Base-by-base conservation (phyloP, 2,329 filamentous ascomycete genomes). In the Aspergillus cejpii region DNA sequence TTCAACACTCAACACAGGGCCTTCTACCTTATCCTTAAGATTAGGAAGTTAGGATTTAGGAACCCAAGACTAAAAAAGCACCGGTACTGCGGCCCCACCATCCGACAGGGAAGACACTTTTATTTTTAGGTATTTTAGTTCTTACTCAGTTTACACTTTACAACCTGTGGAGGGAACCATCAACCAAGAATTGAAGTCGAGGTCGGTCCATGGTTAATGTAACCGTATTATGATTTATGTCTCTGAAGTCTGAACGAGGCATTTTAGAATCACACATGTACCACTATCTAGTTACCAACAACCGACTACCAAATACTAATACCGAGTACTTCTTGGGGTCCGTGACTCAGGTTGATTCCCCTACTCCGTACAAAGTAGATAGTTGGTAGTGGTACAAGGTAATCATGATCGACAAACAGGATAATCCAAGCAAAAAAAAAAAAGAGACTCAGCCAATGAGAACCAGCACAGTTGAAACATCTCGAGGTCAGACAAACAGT, bases 51-150 rank as follows among this genome's bases (percentile, higher is more conserved):
- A 8, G 6, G 5, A 28, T 10, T n/a, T n/a, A n/a, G n/a, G n/a
- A 10, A 28, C 11, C 11, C 15, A 34, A 34, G 11, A 14, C 37
- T 29, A 45, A 36, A 48, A 47, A 43, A 17, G 34, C 45, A 45
- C 43, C 48, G 46, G 52, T 33, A 36, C 31, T 38, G 28, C 56
- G 59, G 60, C 58, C 59, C 60, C 60, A 59, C 60, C 57, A 59
- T 54, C 60, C 60, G 60, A 44, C 29, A 24, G 23, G 23, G 23
- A 8, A 24, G 23, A 24, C 23, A 8, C 23, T 24, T 11, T 11
- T 34, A 19, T 17, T 34, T 11, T 20, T 11, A 19, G 10, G 15
- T 19, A 17, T 34, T 34, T 34, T 34, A 24, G 23, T 34, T n/a
- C n/a, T n/a, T n/a, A n/a, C n/a, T n/a, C n/a, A n/a, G n/a, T n/a